Conservation (phyloP, 805 yeast genomes). For the Groenewaldozyma salmanticensis region DNA sequence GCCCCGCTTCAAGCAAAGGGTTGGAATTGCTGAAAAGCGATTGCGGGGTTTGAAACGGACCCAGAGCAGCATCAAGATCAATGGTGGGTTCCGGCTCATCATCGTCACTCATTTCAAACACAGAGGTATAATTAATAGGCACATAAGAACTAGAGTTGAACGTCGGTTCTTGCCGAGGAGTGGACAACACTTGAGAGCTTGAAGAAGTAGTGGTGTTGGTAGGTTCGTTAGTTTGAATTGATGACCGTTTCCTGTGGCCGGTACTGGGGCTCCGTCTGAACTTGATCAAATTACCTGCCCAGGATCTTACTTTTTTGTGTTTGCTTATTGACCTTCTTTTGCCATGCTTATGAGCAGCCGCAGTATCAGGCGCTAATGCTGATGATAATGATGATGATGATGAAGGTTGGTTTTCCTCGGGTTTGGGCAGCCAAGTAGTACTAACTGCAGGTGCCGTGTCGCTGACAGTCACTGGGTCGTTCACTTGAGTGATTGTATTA, state of each 20-base stretch:
- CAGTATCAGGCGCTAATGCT: too few relatives aligned
- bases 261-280: slow-evolving; percentile 11
- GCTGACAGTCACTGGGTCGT: too few relatives aligned
- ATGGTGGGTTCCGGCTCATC: slow-evolving; percentile 44
- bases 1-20: slow-evolving; percentile 8
- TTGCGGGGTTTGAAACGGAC: slow-evolving; percentile 26
- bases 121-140: not conserved
- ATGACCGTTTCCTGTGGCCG: slow-evolving; percentile 2
- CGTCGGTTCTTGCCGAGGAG: not conserved
- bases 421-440: too few relatives aligned
- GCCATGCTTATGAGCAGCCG: not conserved
- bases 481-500: not conserved
- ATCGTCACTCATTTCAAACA: slow-evolving; percentile 8
- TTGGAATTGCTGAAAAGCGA: not conserved
- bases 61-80: slow-evolving; percentile 45
- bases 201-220: not conserved
- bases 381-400: too few relatives aligned
- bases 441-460: too few relatives aligned
- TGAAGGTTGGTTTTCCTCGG: too few relatives aligned
- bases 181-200: too few relatives aligned
- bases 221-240: not conserved
- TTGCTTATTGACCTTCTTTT: slow-evolving; percentile 10
- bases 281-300: slow-evolving; percentile 30
- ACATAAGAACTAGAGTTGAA: slow-evolving; percentile 5
- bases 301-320: slow-evolving; percentile 31